Percentiles rank a stretch among this genome's conserved stretches.
Evolutionary conservation across 2,329 filamentous ascomycete genomes (phyloP).

Genomic region (Monosporascus sp.): DNA sequence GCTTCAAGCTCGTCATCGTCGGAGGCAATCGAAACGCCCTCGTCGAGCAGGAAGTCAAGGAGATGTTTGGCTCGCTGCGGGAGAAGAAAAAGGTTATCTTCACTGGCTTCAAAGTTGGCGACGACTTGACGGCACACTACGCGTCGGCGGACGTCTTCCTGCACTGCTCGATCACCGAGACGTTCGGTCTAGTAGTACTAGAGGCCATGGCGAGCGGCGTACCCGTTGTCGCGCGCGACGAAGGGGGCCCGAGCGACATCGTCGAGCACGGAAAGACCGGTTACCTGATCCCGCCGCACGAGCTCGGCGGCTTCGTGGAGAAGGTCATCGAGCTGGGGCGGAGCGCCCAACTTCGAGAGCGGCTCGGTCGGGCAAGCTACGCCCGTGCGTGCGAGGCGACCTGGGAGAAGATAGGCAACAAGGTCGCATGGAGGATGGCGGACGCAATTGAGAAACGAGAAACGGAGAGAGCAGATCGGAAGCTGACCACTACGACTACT

Average conservation of each 20-base stretch:
- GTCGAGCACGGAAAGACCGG: constrained; percentile 55
- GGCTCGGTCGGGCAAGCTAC: constrained; percentile 44
- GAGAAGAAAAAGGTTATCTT: constrained; percentile 54
- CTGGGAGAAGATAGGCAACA: constrained; percentile 68
- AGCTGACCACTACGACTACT: constrained; percentile 14
- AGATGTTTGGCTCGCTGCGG: constrained; percentile 48
- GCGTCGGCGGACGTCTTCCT: constrained; percentile 65
- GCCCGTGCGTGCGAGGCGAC: constrained; percentile 56
- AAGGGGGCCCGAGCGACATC: constrained; percentile 65
- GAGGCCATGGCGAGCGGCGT: constrained; percentile 68
- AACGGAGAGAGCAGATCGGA: constrained; percentile 23
- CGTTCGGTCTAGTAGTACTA: constrained; percentile 64
- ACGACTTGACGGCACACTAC: constrained; percentile 57
- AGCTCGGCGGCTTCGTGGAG: constrained; percentile 52
- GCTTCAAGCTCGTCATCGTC: constrained; percentile 61
- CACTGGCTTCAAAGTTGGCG: constrained; percentile 58
- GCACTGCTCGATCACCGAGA: constrained; percentile 67
- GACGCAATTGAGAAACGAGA: constrained; percentile 44
- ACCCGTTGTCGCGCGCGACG: constrained; percentile 62
- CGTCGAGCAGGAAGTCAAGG: constrained; percentile 56
- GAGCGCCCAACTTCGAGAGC: constrained; percentile 36
- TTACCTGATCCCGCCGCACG: constrained; percentile 54
- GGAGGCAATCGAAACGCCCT: constrained; percentile 61
- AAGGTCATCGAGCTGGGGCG: constrained; percentile 44
- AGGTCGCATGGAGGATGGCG: constrained; percentile 59